Base-by-base conservation (phyloP, 305 asterid genomes). In the Fraxinus ornus region DNA sequence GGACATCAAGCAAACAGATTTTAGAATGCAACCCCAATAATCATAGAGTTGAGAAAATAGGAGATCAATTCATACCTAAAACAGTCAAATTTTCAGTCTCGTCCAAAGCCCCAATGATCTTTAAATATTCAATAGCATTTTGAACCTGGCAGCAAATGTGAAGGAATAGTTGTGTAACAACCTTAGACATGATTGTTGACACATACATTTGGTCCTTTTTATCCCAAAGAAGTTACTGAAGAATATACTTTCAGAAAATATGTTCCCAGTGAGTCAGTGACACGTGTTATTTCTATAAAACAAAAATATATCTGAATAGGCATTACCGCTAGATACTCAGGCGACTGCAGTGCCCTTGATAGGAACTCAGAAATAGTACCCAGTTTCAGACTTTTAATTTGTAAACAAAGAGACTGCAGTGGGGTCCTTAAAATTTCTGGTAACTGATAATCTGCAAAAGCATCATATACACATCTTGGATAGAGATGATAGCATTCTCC, bases 401-500 rank as follows among this genome's bases (percentile, higher is more conserved):
- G 99, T 88, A 95, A 87, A 88, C 99, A 95, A 68, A 95, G 94
- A 81, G 99, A 94, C 86, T 95, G 99, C 88, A 95, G 87, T 77
- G 99, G 99, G 41, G 99, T 94, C 86, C 99, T 95, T 82, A 95
- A 87, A 87, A 95, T 94, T 90, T 95, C 98, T 19, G 99, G 98
- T 83, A 95, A 88, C 78, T 95, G 98, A 86, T 89, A 92, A 78
- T 93, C 98, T 30, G 95, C 92, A 90, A 95, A 94, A 77, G 90
- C 93, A 88, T 95, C 97, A 84, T 90, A 90, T 8, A 95, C 97
- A 33, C 97, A 91, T 92, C 85, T 90, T 60, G 98, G 98, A 85
- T 93, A 95, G 78, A 95, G 96, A 89, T 93, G 98, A 85, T 88
- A 95, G 88, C 99, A 95, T 83, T 92, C 96, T 87, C 99, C 99